Base-by-base conservation (phyloP, 495 filamentous ascomycete species). In the Penicillium dipodomyicola region DNA sequence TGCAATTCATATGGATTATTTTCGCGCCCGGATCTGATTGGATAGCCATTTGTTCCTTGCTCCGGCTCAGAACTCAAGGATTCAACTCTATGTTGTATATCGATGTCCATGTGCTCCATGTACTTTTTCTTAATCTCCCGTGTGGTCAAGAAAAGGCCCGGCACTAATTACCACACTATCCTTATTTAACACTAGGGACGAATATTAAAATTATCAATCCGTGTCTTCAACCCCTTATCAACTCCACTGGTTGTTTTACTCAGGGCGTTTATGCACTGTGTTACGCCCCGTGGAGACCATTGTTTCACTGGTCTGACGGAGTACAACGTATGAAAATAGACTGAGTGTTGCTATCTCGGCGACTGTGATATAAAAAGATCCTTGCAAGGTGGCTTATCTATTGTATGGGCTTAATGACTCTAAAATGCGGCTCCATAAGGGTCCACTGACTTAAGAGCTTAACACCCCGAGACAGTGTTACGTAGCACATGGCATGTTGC, bases 331-430 rank as follows among this genome's bases (percentile, higher is more conserved):
- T 9, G 35, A 39, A 8, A n/a, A 9, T n/a, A 39, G 2, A 37
- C 15, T 23, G 8, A 5, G 14, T 27, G 8, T 6, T 41, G 14
- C 10, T 3, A 12, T 15, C 10, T 10, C n/a, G 3, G 22, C 22
- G 9, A 49, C 0, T 20, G 5, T 14, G 19, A 15, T 41, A 40
- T 15, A 52, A 49, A 52, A 59, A 49, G 54, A 57, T 22, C 17
- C 17, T 39, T 23, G 3, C 7, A 35, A 37, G 6, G 51, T 64
- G 54, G 58, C 58, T 50, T 51, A n/a, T 27, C 54, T 64, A 61
- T 61, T 61, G 61, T 64, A 64, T 51, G 23, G 32, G 37, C 2
- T 48, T 57, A 60, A 55, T 49, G 50, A 40, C 44, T 37, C 54
- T 50, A 39, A 22, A 42, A 41, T 22, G 33, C 46, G 29, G 58